phyloP scores from a whole-genome alignment of 495 filamentous ascomycete species.

The Schizothecium vesticola region DNA sequence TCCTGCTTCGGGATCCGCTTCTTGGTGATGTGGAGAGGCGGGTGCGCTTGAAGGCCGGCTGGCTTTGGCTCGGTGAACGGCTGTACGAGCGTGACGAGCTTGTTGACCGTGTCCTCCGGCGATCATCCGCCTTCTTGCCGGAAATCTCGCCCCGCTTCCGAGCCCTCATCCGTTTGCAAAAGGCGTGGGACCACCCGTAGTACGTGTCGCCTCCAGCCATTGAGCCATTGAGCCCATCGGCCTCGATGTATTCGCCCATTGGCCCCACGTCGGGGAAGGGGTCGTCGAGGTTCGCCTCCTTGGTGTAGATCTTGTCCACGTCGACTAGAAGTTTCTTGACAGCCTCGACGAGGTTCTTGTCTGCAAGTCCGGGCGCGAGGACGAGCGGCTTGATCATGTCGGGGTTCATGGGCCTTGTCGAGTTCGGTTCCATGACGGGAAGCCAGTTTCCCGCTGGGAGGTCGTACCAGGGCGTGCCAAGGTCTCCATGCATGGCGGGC shows the following conservation, averaged over 20 bases:
- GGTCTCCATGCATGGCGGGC: constrained; percentile 74
- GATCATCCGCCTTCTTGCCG: not conserved
- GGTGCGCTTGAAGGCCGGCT: constrained; percentile 23
- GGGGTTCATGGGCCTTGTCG: constrained; percentile 64
- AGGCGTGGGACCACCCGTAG: constrained; percentile 78
- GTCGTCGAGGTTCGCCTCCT: constrained; percentile 30
- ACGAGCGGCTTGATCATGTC: constrained; percentile 69
- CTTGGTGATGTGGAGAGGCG: constrained; percentile 18
- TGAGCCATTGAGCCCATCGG: constrained; percentile 57
- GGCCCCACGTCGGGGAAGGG: constrained; percentile 57
- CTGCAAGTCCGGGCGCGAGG: constrained; percentile 65
- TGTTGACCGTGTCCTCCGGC: constrained; percentile 16
- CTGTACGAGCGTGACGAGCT: constrained; percentile 36
- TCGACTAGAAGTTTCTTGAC: constrained; percentile 65
- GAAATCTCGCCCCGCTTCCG: constrained; percentile 35
- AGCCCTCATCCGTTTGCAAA: constrained; percentile 77
- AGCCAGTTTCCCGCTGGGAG: constrained; percentile 79
- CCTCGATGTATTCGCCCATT: constrained; percentile 62
- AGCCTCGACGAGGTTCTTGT: constrained; percentile 55
- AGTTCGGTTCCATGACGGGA: constrained; percentile 71
- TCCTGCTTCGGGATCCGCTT: constrained; percentile 24
- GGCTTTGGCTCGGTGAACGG: constrained; percentile 26
- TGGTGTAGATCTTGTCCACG: constrained; percentile 58
- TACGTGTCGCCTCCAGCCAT: constrained; percentile 62
- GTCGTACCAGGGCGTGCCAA: constrained; percentile 71